These are phyloP conservation scores for Fusarium sulawesiense DNA, from an alignment of 2,329 filamentous ascomycete species.

Conservation along the genomic window DNA sequence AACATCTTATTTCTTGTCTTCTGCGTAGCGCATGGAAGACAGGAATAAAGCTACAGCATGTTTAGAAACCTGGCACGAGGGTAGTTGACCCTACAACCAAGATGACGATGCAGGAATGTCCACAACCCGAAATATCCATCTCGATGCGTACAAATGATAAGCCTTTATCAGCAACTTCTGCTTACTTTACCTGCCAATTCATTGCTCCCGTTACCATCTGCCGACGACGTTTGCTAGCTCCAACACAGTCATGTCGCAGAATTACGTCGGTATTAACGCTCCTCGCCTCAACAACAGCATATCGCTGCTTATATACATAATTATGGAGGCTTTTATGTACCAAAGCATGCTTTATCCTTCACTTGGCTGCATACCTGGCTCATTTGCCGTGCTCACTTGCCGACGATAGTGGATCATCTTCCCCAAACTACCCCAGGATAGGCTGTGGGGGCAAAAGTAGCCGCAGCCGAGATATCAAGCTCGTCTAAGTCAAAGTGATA, in stretches of 20 bases:
- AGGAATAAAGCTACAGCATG: neutral
- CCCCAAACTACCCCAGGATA: slow-evolving; percentile 33
- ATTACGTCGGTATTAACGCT: slow-evolving; percentile 26
- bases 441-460: slow-evolving; percentile 20
- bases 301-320: too few relatives aligned
- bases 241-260: slow-evolving; percentile 23
- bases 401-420: slow-evolving; percentile 25
- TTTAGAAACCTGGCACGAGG: neutral
- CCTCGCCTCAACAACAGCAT: too few relatives aligned
- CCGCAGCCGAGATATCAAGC: slow-evolving; percentile 25
- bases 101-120: neutral
- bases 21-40: neutral
- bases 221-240: slow-evolving; percentile 29
- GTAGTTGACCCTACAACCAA: neutral
- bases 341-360: neutral
- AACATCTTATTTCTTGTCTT: neutral
- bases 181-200: slow-evolving; percentile 7
- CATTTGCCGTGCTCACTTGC: slow-evolving; percentile 34
- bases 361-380: neutral
- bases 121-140: neutral
- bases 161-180: neutral
- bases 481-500: slow-evolving; percentile 31
- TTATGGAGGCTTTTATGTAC: neutral
- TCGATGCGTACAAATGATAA: neutral
- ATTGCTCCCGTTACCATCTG: slow-evolving; percentile 37